Base-by-base conservation (phyloP, 73 alveolate genomes). In the Halteria grandinella region DNA sequence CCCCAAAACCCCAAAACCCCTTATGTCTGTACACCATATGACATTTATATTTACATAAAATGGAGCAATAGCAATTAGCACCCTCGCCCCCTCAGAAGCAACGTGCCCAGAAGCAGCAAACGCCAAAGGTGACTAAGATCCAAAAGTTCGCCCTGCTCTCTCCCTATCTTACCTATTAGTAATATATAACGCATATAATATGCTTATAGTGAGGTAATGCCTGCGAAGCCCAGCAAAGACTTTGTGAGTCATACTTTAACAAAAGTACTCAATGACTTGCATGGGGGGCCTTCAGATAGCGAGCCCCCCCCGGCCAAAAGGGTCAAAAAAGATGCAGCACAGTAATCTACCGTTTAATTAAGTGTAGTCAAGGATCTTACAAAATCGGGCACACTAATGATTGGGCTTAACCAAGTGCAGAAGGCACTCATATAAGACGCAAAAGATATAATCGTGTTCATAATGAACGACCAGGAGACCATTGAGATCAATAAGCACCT, bases 191-290 rank as follows among this genome's bases (percentile, higher is more conserved):
- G 14, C 36, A 57, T 27, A 62, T 6, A 20, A 58, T 58, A 14
- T 14, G 4, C 34, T 31, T 41, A 17, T 62, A 62, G 78, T 39
- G 78, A 62, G 44, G 78, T 62, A 11, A 62, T 62, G 78, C 78
- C 78, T 6, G 23, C 62, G 5, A 62, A 62, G 40, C 78, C 78
- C 5, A 52, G 78, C 7, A 62, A 62, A 62, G 78, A 62, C 27
- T 62, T 62, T 21, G 43, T 62, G 5, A 17, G 20, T 10, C 36
- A 41, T 14, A 41, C 57, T 17, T 27, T 62, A n/a, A 34, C 27
- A 40, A 49, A 18, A 17, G 12, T 43, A 14, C 20, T 62, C 18
- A 62, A 39, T 20, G 40, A 39, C 41, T 39, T 62, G 20, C 11
- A 12, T 8, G 8, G 32, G 2, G 5, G 23, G 43, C 15, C 41